Evolutionary conservation across 2,329 filamentous ascomycete genomes (phyloP), one percentile per base, ranked within the genome.

Genomic region (Akanthomyces muscarius): DNA sequence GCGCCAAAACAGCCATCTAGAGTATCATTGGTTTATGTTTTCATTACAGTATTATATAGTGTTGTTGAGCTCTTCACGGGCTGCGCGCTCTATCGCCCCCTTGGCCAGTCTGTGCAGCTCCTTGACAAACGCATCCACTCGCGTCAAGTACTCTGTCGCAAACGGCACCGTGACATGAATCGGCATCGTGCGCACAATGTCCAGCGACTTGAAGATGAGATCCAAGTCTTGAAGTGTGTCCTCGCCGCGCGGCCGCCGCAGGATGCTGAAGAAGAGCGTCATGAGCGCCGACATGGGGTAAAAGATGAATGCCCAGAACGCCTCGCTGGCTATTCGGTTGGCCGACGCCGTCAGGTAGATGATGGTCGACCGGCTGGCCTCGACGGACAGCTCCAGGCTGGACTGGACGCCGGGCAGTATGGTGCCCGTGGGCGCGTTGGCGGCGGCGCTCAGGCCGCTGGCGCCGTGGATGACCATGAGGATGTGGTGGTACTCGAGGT

Each of bases 221-320:
- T 76, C 74, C 5, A 85, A 67, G 62, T 86, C 83, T 3, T 75
- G 69, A 1, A 72, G 67, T 0, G 81, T 76, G 30, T 77, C 71
- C 0, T 76, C 71, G 30, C 80, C 72, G 0, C 77, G 71, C 0
- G 84, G 83, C 36, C 81, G 74, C 25, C 76, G 72, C 0, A 86
- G 71, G 36, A 86, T 77, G 64, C 81, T 83, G 72, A 80, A 83
- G 67, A 86, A 86, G 0, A 86, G 73, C 1, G 77, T 78, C 60
- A 85, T 73, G 16, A 84, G 72, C 1, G 83, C 83, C 0, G 81
- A 80, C 61, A 83, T 79, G 1, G 83, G 83, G 61, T 86, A 86
- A 67, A 84, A 86, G 2, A 84, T 74, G 4, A 85, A 70, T n/a
- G 79, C 71, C 81, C 81, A 83, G 65, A 85, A 84, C 13, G 78